Percentiles rank a stretch among this genome's conserved stretches.
phyloP scores from a whole-genome alignment of 106 monocot species.

The Dioscorea alata region DNA sequence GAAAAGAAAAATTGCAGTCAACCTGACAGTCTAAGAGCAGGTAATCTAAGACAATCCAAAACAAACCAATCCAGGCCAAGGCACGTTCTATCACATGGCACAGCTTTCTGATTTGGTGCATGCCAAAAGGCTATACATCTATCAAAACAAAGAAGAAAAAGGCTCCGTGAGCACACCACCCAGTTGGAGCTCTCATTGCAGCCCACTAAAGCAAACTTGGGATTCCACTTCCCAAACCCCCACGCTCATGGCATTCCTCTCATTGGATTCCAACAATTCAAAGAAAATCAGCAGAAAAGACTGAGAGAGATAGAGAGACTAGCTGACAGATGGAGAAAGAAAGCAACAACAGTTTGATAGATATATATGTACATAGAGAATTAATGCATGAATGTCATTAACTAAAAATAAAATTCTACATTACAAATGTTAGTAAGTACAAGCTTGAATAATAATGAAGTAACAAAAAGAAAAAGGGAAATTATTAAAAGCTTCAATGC shows the following conservation, averaged over 20 bases:
- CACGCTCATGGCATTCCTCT: conserved; percentile 6
- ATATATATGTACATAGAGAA: too few species aligned
- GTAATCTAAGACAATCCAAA: not conserved
- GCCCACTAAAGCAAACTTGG: conserved; percentile 1
- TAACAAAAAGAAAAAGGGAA: not conserved
- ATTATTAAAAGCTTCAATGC: conserved; percentile 1
- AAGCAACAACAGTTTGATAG: too few species aligned
- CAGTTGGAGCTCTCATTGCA: conserved; percentile 9
- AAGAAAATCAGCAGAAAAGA: too few species aligned
- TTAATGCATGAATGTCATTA: not conserved
- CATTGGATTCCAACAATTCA: conserved; percentile 6
- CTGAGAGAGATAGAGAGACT: too few species aligned
- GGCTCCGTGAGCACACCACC: not conserved
- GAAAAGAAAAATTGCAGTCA: not conserved
- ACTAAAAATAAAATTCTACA: not conserved
- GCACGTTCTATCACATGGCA: conserved; percentile 12
- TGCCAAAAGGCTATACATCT: not conserved
- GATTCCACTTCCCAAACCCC: not conserved
- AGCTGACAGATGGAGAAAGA: too few species aligned
- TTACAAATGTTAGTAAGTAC: not conserved
- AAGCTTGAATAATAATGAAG: not conserved
- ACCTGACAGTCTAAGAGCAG: not conserved
- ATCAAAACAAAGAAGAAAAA: not conserved
- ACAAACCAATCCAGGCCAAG: not conserved
- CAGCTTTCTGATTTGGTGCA: conserved; percentile 5